Evolutionary conservation across 179 eudicot species (phyloP).

Genomic region (Spinacia oleracea): DNA sequence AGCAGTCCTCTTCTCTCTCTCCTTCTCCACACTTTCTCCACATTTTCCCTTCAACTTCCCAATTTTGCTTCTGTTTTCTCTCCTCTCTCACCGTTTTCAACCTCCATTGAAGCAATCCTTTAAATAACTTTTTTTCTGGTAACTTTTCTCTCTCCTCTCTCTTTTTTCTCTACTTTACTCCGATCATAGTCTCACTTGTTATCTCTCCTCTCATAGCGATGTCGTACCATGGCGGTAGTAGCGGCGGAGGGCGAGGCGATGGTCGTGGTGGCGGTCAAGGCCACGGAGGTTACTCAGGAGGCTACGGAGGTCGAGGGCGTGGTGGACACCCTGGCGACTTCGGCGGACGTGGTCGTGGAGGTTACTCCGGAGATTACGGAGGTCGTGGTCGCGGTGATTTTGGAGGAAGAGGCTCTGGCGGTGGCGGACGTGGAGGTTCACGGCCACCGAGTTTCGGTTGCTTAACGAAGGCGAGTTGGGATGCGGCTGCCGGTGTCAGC

Average conservation of each 20-base stretch:
- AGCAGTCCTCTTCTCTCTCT: background rate
- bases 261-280: conserved; percentile 22
- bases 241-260: conserved; percentile 27
- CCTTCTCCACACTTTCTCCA: background rate
- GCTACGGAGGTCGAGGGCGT: conserved; percentile 21
- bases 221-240: conserved; percentile 29
- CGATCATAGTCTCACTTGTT: background rate
- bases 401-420: conserved; percentile 19
- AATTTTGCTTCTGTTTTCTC: background rate
- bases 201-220: background rate
- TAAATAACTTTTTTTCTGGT: background rate
- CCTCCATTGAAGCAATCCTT: background rate
- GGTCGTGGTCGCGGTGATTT: conserved; percentile 19
- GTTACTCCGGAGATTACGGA: background rate
- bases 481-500: background rate
- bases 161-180: too few species aligned
- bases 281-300: conserved; percentile 19
- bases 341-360: conserved; percentile 21
- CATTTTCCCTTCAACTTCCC: background rate
- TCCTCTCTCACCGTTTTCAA: background rate
- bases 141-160: background rate
- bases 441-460: background rate
- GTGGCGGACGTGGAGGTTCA: conserved; percentile 14
- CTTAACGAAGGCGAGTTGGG: background rate
- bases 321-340: conserved; percentile 19